Conservation (phyloP, 129 eudicot species). For the Chrysanthemum makinoi region DNA sequence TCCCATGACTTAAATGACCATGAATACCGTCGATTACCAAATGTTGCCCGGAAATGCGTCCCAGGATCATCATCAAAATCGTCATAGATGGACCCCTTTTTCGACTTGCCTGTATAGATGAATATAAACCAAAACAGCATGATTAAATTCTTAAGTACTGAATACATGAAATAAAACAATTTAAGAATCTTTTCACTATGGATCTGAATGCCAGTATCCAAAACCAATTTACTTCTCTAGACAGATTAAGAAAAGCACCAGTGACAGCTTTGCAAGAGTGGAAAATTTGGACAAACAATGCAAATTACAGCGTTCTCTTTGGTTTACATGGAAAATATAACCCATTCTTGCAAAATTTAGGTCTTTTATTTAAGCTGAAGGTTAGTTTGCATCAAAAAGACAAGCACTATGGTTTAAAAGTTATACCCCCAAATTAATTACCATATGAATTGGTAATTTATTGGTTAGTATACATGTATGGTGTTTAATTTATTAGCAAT, state of each 20-base stretch:
- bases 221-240: too few species aligned
- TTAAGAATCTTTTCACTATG: constrained; percentile 1
- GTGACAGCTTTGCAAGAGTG: too few species aligned
- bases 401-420: too few species aligned
- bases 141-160: background rate
- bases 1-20: constrained; percentile 53
- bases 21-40: constrained; percentile 49
- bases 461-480: background rate
- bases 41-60: constrained; percentile 46
- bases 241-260: too few species aligned
- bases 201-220: background rate
- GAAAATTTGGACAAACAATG: too few species aligned
- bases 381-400: too few species aligned
- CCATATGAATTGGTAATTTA: too few species aligned
- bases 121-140: constrained; percentile 12
- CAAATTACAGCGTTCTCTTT: too few species aligned
- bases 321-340: too few species aligned
- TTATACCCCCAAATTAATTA: too few species aligned
- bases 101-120: constrained; percentile 51
- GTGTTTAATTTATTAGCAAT: constrained; percentile 1
- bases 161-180: background rate
- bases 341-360: too few species aligned
- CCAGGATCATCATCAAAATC: constrained; percentile 51
- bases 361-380: too few species aligned
- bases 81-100: constrained; percentile 32